Evolutionary conservation across 1,284 basidiomycete genomes (phyloP).

Genomic region (Tremellales sp.): DNA sequence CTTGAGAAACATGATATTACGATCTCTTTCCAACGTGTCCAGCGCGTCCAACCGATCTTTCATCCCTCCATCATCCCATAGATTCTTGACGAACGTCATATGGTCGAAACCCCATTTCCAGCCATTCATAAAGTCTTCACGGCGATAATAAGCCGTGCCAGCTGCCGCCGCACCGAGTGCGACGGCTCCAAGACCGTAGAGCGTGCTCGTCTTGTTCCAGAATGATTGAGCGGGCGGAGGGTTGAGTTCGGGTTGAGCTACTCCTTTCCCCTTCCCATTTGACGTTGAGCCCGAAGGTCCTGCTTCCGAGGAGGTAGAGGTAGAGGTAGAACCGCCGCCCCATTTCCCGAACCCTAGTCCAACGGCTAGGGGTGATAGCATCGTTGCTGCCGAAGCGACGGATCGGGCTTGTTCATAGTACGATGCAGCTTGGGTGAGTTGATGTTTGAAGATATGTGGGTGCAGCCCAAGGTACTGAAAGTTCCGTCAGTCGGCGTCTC

Average conservation of each 20-base stretch:
- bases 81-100: conserved; percentile 79
- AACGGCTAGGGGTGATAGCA: conserved; percentile 55
- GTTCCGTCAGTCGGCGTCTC: not conserved
- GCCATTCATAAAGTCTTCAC: conserved; percentile 62
- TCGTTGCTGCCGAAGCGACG: conserved; percentile 53
- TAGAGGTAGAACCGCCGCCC: conserved; percentile 32
- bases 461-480: conserved; percentile 77
- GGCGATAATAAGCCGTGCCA: conserved; percentile 74
- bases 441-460: conserved; percentile 66
- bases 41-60: conserved; percentile 61
- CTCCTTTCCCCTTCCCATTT: conserved; percentile 59
- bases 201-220: conserved; percentile 20
- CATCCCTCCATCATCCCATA: conserved; percentile 75
- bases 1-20: conserved; percentile 65
- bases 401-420: conserved; percentile 65
- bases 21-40: conserved; percentile 55
- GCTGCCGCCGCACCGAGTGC: conserved; percentile 77
- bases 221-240: conserved; percentile 35
- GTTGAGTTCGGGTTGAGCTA: conserved; percentile 50
- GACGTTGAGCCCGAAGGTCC: conserved; percentile 5
- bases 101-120: conserved; percentile 81
- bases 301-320: conserved; percentile 1
- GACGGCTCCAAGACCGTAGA: conserved; percentile 54
- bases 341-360: conserved; percentile 48
- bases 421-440: conserved; percentile 68